These are phyloP conservation scores for Lentinula sp. DNA, from an alignment of 768 basidiomycete species.

Conservation along the genomic window DNA sequence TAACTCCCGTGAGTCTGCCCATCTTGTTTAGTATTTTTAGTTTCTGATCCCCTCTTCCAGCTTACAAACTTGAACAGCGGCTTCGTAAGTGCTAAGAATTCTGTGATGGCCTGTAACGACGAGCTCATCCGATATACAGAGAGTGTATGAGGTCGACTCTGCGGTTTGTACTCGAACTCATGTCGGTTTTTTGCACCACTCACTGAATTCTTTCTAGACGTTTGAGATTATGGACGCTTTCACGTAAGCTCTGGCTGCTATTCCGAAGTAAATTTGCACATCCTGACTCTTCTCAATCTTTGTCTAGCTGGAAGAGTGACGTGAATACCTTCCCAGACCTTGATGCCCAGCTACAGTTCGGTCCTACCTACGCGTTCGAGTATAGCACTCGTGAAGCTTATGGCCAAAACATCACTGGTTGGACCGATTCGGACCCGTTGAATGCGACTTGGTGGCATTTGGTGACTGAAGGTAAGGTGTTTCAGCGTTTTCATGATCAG, in stretches of 20 bases:
- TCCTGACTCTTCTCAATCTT: not conserved
- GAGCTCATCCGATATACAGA: constrained; percentile 6
- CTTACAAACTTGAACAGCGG: constrained; percentile 69
- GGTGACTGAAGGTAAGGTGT: constrained; percentile 56
- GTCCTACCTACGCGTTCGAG: constrained; percentile 61
- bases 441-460: constrained; percentile 83
- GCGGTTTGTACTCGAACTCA: constrained; percentile 31
- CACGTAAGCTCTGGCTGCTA: constrained; percentile 41
- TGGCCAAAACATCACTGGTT: constrained; percentile 48
- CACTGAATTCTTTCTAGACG: constrained; percentile 34
- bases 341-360: constrained; percentile 47
- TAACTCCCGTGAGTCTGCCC: constrained; percentile 40
- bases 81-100: constrained; percentile 27
- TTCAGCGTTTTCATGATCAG: not conserved
- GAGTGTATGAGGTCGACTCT: constrained; percentile 68
- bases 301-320: constrained; percentile 54
- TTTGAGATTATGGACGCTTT: constrained; percentile 76
- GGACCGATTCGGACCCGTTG: constrained; percentile 48
- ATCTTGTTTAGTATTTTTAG: not conserved
- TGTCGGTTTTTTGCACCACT: not conserved
- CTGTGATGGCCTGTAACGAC: constrained; percentile 15
- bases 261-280: not conserved
- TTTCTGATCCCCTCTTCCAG: not conserved
- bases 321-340: constrained; percentile 54
- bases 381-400: constrained; percentile 69